A percentile compares a stretch with the other conserved stretches of the same genome.
Evolutionary conservation across 306 rosid genomes (phyloP).

Genomic region (Pyrus pyrifolia): DNA sequence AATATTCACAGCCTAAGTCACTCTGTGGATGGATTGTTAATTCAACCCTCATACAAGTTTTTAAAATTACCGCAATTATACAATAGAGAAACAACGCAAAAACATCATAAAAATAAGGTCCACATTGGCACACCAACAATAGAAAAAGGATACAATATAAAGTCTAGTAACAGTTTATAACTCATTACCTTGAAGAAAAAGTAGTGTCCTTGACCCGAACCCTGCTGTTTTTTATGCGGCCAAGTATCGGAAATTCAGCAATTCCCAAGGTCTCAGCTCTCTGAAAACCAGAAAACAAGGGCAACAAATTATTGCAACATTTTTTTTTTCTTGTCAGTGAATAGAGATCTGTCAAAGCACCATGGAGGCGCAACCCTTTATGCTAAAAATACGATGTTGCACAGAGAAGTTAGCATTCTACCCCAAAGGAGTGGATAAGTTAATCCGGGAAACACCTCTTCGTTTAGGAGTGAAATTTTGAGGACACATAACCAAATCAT

Average conservation of each 20-base stretch:
- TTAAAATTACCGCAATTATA: neutral
- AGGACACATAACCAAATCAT: neutral
- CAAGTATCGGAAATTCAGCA: conserved; percentile 82
- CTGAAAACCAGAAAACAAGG: conserved; percentile 33
- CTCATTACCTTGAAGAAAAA: conserved; percentile 80
- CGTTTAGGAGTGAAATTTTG: neutral
- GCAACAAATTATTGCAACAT: conserved; percentile 5
- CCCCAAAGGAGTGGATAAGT: neutral
- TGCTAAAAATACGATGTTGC: neutral
- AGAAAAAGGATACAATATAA: neutral
- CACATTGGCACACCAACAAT: neutral
- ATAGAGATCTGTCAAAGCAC: neutral
- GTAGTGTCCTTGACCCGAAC: conserved; percentile 93
- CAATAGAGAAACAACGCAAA: neutral
- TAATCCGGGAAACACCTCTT: neutral
- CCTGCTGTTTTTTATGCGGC: conserved; percentile 80
- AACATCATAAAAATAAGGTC: neutral
- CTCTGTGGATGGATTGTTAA: neutral
- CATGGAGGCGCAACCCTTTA: neutral
- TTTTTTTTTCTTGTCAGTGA: neutral
- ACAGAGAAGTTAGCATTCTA: neutral
- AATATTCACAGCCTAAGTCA: neutral
- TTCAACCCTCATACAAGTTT: neutral
- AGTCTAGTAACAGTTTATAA: neutral
- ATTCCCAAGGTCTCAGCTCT: conserved; percentile 75